These are phyloP conservation scores for Tolypocladium album DNA, from an alignment of 2,329 filamentous ascomycete species.

Conservation along the genomic window DNA sequence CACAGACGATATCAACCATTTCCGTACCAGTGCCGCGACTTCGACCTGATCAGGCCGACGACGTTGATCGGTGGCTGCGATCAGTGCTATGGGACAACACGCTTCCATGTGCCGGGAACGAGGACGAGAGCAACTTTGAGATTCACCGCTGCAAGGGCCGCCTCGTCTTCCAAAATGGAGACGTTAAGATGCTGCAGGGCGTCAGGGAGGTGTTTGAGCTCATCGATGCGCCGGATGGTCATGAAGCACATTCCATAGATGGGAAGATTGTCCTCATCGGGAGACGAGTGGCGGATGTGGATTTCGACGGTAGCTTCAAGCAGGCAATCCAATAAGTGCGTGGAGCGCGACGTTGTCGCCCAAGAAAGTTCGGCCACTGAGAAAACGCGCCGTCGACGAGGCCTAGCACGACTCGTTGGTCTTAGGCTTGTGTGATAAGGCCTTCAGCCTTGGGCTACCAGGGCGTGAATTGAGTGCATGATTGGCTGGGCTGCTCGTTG, in stretches of 20 bases:
- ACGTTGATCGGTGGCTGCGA: constrained; percentile 72
- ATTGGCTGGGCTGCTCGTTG: constrained; percentile 14
- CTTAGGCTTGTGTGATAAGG: neutral
- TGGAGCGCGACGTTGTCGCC: neutral
- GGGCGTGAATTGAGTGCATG: constrained; percentile 3
- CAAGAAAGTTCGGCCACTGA: neutral
- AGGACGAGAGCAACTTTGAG: constrained; percentile 45
- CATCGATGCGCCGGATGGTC: constrained; percentile 44
- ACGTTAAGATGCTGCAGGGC: constrained; percentile 72
- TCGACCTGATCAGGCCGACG: constrained; percentile 40
- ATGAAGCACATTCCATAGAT: constrained; percentile 14
- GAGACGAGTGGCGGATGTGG: constrained; percentile 37
- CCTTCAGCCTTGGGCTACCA: neutral
- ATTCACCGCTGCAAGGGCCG: constrained; percentile 84
- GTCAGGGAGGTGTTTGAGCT: constrained; percentile 93
- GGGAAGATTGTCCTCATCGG: constrained; percentile 59
- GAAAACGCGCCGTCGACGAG: neutral
- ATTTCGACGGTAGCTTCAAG: constrained; percentile 37
- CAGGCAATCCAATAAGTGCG: constrained; percentile 10
- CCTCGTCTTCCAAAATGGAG: constrained; percentile 53
- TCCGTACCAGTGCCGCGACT: constrained; percentile 59
- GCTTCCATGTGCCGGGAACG: constrained; percentile 35
- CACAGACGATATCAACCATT: constrained; percentile 72
- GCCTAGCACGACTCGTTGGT: neutral
- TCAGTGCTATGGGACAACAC: constrained; percentile 72